Conservation (phyloP, 2,329 filamentous ascomycete genomes). For the Sclerotinia glacialis region DNA sequence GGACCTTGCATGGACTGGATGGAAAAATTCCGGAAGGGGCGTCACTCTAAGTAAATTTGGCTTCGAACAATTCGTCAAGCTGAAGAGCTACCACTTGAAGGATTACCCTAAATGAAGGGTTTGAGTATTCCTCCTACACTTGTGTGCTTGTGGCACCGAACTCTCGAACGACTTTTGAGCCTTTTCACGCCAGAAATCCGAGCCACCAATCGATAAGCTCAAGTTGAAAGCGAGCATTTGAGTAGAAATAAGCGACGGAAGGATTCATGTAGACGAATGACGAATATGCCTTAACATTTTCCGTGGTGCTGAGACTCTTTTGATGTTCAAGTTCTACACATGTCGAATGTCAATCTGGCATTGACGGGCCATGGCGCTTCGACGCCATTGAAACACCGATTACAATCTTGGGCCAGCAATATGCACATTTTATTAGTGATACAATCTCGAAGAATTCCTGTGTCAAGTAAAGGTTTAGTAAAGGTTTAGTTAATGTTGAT, state of each 20-base stretch:
- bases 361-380: constrained; percentile 20
- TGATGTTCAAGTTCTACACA: constrained; percentile 10
- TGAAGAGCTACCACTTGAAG: constrained; percentile 95
- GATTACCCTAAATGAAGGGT: constrained; percentile 57
- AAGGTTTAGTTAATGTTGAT: constrained; percentile 16
- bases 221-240: neutral
- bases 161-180: constrained; percentile 21
- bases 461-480: neutral
- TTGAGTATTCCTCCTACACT: constrained; percentile 17
- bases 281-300: constrained; percentile 15
- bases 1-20: constrained; percentile 95
- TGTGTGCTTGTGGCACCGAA: constrained; percentile 20
- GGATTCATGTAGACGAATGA: constrained; percentile 22
- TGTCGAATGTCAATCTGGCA: constrained; percentile 19
- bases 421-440: constrained; percentile 21
- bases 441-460: constrained; percentile 21
- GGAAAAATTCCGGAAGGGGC: constrained; percentile 95
- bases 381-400: constrained; percentile 16
- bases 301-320: constrained; percentile 5
- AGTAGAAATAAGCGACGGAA: constrained; percentile 20
- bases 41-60: constrained; percentile 86
- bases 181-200: constrained; percentile 4
- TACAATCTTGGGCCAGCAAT: constrained; percentile 10
- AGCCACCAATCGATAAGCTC: constrained; percentile 21
- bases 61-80: constrained; percentile 92